Base-by-base conservation (phyloP, 2,329 filamentous ascomycete genomes). In the Arachnomyces sp. region DNA sequence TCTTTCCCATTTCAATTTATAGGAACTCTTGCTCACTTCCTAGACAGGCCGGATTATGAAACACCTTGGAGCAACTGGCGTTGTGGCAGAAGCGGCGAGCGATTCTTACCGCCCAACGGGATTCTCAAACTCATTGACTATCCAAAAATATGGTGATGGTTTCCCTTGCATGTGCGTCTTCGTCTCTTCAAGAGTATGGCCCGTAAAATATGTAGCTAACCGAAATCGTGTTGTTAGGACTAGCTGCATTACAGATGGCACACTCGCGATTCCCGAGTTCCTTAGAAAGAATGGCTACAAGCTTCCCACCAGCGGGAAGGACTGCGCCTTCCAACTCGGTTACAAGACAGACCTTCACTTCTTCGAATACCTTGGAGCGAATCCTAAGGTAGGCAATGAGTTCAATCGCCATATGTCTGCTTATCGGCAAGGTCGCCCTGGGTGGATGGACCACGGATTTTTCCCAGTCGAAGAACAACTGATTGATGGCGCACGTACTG, bases 301-400 rank as follows among this genome's bases (percentile, higher is more conserved):
- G 12, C 57, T 52, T 36, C 58, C 58, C 11, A 48, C 42, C 14
- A 43, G 58, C 31, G 47, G 48, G 33, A 50, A 40, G 6, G 41
- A 59, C 17, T 42, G 43, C 3, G 43, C 47, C 17, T 56, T 60
- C 40, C 51, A 58, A 25, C 39, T 52, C 8, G 57, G 55, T 4
- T 57, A 48, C 38, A 37, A 48, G 8, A 59, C 56, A 2, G 31
- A 49, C 13, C 46, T 51, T 0, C 47, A 49, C 38, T 58, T 57
- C 36, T 60, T 60, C 43, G 55, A 56, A 7, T 54, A 39, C 33
- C 42, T 58, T 17, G 42, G 44, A 11, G 34, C 39, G 4, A 48
- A 56, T 29, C 55, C 52, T 7, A 33, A 29, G 2, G 34, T 45
- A 28, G 44, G 44, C 3, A 40, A 36, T 4, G 49, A 55, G 15